These are phyloP conservation scores for Verticillium dahliae DNA, from an alignment of 2,329 filamentous ascomycete genomes.

Conservation along the genomic window DNA sequence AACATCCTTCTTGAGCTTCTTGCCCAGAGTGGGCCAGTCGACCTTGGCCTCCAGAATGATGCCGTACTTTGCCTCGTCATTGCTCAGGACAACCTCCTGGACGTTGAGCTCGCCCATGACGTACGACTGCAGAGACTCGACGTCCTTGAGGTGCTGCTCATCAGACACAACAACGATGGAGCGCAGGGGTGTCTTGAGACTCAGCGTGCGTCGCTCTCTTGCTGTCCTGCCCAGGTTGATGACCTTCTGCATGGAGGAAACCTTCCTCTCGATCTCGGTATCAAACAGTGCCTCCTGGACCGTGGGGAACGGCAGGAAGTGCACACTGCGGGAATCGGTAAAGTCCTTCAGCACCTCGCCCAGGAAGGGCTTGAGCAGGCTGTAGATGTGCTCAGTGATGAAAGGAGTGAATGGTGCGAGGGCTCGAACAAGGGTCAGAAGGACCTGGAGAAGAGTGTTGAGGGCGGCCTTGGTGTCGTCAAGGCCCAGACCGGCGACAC, in stretches of 20 bases:
- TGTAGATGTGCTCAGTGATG: slow-evolving; percentile 91
- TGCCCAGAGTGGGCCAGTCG: slow-evolving; percentile 90
- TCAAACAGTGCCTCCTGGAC: slow-evolving; percentile 87
- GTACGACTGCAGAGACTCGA: slow-evolving; percentile 80
- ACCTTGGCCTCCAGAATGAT: slow-evolving; percentile 86
- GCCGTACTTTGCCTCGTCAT: slow-evolving; percentile 84
- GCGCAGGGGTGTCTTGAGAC: slow-evolving; percentile 86
- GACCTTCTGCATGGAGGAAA: slow-evolving; percentile 88
- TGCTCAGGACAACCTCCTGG: slow-evolving; percentile 74
- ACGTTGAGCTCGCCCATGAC: slow-evolving; percentile 90
- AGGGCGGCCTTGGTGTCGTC: slow-evolving; percentile 85
- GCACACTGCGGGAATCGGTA: slow-evolving; percentile 76
- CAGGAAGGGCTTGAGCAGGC: slow-evolving; percentile 73
- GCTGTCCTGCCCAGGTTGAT: slow-evolving; percentile 86
- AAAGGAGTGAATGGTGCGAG: slow-evolving; percentile 95
- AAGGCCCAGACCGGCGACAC: slow-evolving; percentile 73
- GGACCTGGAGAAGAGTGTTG: slow-evolving; percentile 88
- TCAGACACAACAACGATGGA: slow-evolving; percentile 87
- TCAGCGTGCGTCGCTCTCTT: slow-evolving; percentile 76
- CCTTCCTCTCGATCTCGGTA: slow-evolving; percentile 75
- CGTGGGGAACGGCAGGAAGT: slow-evolving; percentile 86
- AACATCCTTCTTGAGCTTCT: slow-evolving; percentile 96
- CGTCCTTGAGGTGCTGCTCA: slow-evolving; percentile 75
- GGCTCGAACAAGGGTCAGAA: slow-evolving; percentile 81
- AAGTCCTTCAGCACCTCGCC: slow-evolving; percentile 59